phyloP scores from a whole-genome alignment of 2,329 filamentous ascomycete genomes.

The Aureobasidium mangrovei region DNA sequence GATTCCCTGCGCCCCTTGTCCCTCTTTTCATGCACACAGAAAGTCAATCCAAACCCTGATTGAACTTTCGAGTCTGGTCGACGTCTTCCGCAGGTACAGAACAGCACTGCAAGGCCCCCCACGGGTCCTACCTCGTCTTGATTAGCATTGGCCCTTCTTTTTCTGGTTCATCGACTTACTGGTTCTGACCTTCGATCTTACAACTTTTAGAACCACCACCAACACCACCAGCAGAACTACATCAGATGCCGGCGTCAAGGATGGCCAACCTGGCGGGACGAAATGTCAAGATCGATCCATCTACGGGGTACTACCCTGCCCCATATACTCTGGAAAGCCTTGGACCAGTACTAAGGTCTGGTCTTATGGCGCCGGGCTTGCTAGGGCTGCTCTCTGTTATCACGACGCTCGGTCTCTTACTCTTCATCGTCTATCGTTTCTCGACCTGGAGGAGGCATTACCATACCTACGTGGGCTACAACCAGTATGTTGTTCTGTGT shows the following conservation, averaged over 20 bases:
- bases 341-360: constrained; percentile 17
- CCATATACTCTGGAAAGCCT: constrained; percentile 23
- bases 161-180: background rate
- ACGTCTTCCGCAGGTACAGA: background rate
- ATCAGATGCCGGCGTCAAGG: background rate
- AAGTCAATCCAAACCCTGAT: background rate
- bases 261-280: background rate
- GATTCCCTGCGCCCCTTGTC: background rate
- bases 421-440: constrained; percentile 24
- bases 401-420: constrained; percentile 22
- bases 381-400: constrained; percentile 23
- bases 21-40: background rate
- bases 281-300: background rate
- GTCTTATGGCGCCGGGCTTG: constrained; percentile 23
- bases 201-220: no score
- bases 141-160: background rate
- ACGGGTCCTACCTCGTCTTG: background rate
- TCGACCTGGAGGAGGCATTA: constrained; percentile 24
- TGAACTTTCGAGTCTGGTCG: background rate
- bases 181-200: no score
- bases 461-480: constrained; percentile 29
- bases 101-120: background rate
- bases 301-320: constrained; percentile 18
- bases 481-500: constrained; percentile 61
- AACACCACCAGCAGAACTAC: background rate